Conservation (phyloP, 768 basidiomycete genomes). For the Hydnum rufescens region DNA sequence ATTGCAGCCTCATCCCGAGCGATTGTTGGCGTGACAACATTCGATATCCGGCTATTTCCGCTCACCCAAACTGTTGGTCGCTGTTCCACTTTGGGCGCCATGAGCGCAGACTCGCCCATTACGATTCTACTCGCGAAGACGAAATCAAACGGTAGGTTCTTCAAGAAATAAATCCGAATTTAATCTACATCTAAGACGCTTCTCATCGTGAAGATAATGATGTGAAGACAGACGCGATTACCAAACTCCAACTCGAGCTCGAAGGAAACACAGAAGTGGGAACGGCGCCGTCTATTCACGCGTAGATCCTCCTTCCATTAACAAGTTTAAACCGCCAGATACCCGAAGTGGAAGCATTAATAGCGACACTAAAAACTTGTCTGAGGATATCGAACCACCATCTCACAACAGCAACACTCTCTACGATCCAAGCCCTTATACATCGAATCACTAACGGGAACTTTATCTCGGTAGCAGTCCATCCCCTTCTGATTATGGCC, state of each 20-base stretch:
- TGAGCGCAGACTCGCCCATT: neutral
- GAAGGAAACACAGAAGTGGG: conserved; percentile 50
- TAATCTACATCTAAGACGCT: neutral
- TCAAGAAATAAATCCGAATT: conserved; percentile 8
- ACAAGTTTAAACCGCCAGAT: conserved; percentile 28
- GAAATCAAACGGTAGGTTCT: conserved; percentile 2
- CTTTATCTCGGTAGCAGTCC: conserved; percentile 26
- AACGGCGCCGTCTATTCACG: conserved; percentile 2
- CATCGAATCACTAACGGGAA: conserved; percentile 36
- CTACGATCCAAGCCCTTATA: conserved; percentile 44
- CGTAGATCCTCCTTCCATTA: conserved; percentile 3
- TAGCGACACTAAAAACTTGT: conserved; percentile 49
- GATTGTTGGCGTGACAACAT: neutral
- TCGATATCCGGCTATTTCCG: neutral
- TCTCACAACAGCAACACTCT: conserved; percentile 55
- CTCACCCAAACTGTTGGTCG: no score
- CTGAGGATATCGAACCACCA: conserved; percentile 69
- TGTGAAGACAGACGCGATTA: conserved; percentile 58
- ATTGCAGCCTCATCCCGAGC: no score
- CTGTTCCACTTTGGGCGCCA: neutral
- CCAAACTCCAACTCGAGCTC: conserved; percentile 57
- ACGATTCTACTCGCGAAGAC: neutral
- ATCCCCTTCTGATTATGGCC: conserved; percentile 20
- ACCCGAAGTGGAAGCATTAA: conserved; percentile 47
- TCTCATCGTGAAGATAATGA: conserved; percentile 39